A percentile compares a stretch with the other conserved stretches of the same genome.
These are phyloP conservation scores for Salix brachista DNA, from an alignment of 345 rosid genomes.

Conservation along the genomic window DNA sequence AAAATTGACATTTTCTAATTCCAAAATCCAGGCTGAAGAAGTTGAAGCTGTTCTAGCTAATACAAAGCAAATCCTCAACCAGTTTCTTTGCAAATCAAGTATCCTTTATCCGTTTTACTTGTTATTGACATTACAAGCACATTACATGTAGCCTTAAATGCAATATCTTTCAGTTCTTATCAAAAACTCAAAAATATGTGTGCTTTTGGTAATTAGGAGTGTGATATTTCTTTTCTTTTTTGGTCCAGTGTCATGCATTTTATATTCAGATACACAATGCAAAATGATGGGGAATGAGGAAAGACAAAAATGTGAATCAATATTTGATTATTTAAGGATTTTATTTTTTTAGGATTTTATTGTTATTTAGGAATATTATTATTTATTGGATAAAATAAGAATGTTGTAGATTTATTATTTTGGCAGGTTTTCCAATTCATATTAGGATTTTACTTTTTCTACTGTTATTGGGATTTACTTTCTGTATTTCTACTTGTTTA, in stretches of 20 bases:
- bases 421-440: too few species aligned
- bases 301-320: too few species aligned
- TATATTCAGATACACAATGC: too few species aligned
- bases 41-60: constrained; percentile 91
- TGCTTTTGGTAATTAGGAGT: neutral
- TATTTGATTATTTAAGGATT: too few species aligned
- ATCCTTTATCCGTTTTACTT: constrained; percentile 37
- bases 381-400: too few species aligned
- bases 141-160: neutral
- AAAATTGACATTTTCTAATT: constrained; percentile 10
- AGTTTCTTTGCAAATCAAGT: constrained; percentile 84
- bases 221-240: neutral
- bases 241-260: neutral
- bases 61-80: constrained; percentile 89
- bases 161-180: neutral
- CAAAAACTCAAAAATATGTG: neutral
- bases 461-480: too few species aligned
- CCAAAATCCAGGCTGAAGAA: constrained; percentile 64
- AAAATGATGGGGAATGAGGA: too few species aligned
- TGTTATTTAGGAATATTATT: too few species aligned
- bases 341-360: too few species aligned
- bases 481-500: too few species aligned
- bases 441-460: too few species aligned
- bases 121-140: neutral
- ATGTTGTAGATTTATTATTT: too few species aligned